phyloP scores from a whole-genome alignment of 2,329 filamentous ascomycete species.

The Neofusicoccum sp. region DNA sequence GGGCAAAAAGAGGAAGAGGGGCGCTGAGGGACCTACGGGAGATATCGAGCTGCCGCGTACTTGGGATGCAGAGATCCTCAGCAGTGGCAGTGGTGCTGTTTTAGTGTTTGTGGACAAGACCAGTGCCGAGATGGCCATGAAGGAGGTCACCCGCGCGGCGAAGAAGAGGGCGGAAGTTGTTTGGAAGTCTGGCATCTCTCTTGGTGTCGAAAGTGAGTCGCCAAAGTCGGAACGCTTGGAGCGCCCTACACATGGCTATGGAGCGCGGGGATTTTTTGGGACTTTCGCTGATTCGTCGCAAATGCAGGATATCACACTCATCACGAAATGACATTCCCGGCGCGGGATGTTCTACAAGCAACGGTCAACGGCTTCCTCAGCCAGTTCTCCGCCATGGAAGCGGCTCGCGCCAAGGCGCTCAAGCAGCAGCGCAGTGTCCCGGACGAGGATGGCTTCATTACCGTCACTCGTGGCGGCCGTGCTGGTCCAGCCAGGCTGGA shows the following conservation, averaged over 20 bases:
- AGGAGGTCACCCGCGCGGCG: constrained; percentile 64
- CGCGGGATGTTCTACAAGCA: constrained; percentile 63
- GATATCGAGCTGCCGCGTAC: constrained; percentile 60
- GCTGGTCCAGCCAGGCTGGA: constrained; percentile 71
- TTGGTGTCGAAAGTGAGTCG: constrained; percentile 54
- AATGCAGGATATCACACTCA: constrained; percentile 59
- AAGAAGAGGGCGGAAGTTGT: constrained; percentile 59
- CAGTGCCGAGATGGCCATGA: constrained; percentile 73
- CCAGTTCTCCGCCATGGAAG: constrained; percentile 66
- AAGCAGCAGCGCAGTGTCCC: constrained; percentile 70
- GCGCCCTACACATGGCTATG: not conserved
- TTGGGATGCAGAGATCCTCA: constrained; percentile 70
- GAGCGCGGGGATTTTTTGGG: constrained; percentile 23
- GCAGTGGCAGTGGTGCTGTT: constrained; percentile 75
- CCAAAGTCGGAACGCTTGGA: too few relatives aligned
- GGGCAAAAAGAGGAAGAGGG: constrained; percentile 58
- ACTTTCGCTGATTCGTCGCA: not conserved
- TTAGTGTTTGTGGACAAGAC: constrained; percentile 80
- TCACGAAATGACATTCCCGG: constrained; percentile 68
- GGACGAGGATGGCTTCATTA: constrained; percentile 94
- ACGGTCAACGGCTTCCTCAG: constrained; percentile 84
- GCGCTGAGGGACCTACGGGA: constrained; percentile 35
- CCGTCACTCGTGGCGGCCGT: constrained; percentile 75
- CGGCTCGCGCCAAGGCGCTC: constrained; percentile 63
- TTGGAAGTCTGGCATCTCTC: constrained; percentile 59